Evolutionary conservation across 129 eudicot species (phyloP), one percentile per base, ranked within the genome.

Genomic region (Chrysanthemum makinoi): DNA sequence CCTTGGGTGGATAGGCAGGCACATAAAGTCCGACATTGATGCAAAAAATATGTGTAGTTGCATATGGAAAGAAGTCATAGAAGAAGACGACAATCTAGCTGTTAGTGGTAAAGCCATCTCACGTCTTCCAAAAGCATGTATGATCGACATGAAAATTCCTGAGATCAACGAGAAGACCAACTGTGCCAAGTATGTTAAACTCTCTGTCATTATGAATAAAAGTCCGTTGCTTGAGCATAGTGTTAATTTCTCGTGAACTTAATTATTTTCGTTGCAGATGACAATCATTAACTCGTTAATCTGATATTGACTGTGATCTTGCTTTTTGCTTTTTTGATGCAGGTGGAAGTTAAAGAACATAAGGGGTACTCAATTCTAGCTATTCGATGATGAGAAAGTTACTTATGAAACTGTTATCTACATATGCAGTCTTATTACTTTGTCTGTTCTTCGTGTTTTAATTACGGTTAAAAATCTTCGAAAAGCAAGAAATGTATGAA

Each of bases 311-410:
- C 20, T 26, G 4, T 46, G 24, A 51, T 13, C 8, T 44, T 54
- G 48, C n/a, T 17, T 66, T 51, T 44, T 54, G 48, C n/a, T 17
- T 66, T 51, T 55, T n/a, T 22, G 14, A 44, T 17, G 68, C 74
- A 67, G 74, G 74, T 67, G 80, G 80, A 75, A 75, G 68, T 16
- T 55, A 26, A 68, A 44, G 68, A 75, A 12, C 20, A 58, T 75
- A 58, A 60, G 57, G 50, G 62, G 35, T 47, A 60, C 9, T 3
- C 62, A 16, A 5, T 16, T 19, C 28, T 57, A 57, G 62, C 2
- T 0, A 19, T 57, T 57, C 30, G 24, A 12, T 24, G 0, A 26
- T 61, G 66, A 12, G 66, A 24, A 39, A 28, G 18, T 61, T 28
- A 28, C 66, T 28, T 61, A 11, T 13, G 47, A 28, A 61, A 59